phyloP scores from a whole-genome alignment of 2,329 filamentous ascomycete species.

The Aspergillus novofumigatus region DNA sequence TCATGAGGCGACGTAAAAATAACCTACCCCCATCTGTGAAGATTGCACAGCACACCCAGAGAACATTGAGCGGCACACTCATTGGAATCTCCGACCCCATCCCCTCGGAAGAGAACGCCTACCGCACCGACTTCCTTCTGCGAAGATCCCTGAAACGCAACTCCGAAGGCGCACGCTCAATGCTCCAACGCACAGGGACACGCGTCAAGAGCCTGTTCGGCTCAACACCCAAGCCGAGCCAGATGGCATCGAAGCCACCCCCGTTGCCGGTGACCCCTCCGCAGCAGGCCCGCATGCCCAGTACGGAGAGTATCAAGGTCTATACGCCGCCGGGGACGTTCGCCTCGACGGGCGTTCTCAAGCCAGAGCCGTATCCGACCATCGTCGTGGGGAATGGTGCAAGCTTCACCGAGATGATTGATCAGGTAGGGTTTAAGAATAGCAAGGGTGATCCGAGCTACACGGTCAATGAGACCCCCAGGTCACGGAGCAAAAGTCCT shows the following conservation, averaged over 20 bases:
- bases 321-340: constrained; percentile 41
- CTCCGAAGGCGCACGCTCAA: constrained; percentile 26
- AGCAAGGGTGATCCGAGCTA: constrained; percentile 25
- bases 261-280: constrained; percentile 26
- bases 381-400: constrained; percentile 26
- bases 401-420: constrained; percentile 37
- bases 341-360: constrained; percentile 21
- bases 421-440: constrained; percentile 32
- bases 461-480: constrained; percentile 22
- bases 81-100: constrained; percentile 43
- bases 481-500: constrained; percentile 2
- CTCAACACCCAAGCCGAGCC: constrained; percentile 9
- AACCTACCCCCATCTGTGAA: constrained; percentile 18
- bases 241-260: background rate
- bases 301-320: constrained; percentile 45
- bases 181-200: constrained; percentile 32
- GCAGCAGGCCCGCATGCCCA: constrained; percentile 25
- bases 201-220: constrained; percentile 37
- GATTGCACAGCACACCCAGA: constrained; percentile 24
- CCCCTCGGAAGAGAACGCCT: constrained; percentile 38
- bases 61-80: constrained; percentile 29
- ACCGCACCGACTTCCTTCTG: constrained; percentile 43
- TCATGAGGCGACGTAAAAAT: constrained; percentile 28
- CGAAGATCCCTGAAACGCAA: constrained; percentile 20
- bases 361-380: constrained; percentile 24